Evolutionary conservation across 2,329 filamentous ascomycete genomes (phyloP).

Genomic region (Fusarium phyllophilum): DNA sequence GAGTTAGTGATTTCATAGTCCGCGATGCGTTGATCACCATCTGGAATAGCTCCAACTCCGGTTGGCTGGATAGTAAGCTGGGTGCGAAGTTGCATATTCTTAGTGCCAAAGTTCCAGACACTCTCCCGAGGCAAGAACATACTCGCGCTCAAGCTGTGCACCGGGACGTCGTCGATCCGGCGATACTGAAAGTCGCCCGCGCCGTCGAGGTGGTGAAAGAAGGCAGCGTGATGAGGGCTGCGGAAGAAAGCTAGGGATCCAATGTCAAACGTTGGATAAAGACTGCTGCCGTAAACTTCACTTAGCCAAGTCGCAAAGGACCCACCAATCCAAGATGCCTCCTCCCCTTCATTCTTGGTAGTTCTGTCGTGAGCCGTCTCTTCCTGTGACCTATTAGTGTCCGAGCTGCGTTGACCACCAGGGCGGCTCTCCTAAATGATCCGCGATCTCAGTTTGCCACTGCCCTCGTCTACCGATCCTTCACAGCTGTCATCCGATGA

Average conservation of each 20-base stretch:
- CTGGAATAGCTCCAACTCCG: constrained; percentile 40
- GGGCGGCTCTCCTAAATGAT: constrained; percentile 38
- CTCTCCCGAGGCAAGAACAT: constrained; percentile 62
- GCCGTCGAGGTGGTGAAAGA: constrained; percentile 61
- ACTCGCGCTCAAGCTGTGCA: constrained; percentile 65
- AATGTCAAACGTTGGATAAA: constrained; percentile 66
- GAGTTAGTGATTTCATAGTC: constrained; percentile 26
- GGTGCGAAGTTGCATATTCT: constrained; percentile 21
- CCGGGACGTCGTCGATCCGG: constrained; percentile 58
- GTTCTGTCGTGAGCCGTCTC: constrained; percentile 12
- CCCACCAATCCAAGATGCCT: constrained; percentile 41
- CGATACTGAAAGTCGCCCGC: constrained; percentile 60
- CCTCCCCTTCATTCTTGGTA: constrained; percentile 23
- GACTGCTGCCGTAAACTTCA: constrained; percentile 60
- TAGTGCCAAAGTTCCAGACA: constrained; percentile 61
- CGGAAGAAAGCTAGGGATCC: constrained; percentile 63
- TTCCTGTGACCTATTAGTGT: constrained; percentile 30
- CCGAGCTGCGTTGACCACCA: constrained; percentile 18
- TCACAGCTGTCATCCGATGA: constrained; percentile 2
- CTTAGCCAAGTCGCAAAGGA: constrained; percentile 47
- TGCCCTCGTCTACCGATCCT: constrained; percentile 15
- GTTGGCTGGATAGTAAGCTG: constrained; percentile 27
- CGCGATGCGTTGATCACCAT: constrained; percentile 36
- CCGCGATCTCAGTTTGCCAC: constrained; percentile 24
- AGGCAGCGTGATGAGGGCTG: constrained; percentile 56